Evolutionary conservation across 1,284 basidiomycete species (phyloP), one percentile per base, ranked within the genome.

Genomic region (Heimioporus punctisporus): DNA sequence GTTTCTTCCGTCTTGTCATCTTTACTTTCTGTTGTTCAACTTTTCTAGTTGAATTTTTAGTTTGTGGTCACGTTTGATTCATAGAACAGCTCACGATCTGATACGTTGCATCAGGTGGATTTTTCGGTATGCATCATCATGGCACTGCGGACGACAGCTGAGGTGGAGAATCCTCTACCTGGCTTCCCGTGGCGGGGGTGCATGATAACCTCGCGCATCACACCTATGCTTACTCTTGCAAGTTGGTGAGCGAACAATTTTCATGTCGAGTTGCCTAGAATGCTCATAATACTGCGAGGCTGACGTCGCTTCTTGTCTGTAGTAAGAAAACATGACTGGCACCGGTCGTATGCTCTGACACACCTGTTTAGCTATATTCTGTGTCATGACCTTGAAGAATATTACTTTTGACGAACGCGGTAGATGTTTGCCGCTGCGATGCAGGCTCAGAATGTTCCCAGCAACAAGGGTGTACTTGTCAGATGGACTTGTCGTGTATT

Each of bases 141-240:
- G 48, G 63, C 63, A 7, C 28, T 63, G 43, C 65, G 19, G 40
- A 54, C 58, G 17, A 37, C 61, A 19, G 44, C 48, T n/a, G 37
- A 41, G 15, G 26, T 65, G 15, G 51, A 51, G n/a, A 58, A 19
- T 51, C 60, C 61, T 56, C 65, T 60, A 23, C 34, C 55, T n/a
- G 54, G 60, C 50, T 21, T 54, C 12, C 46, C 41, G 1, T 64
- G 60, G 62, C 46, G 44, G 1, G 65, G 63, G 5, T 67, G 65
- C 30, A 56, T 51, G 43, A 34, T 17, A 9, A 51, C 34, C 21
- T 55, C 62, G 10, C 41, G 7, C 21, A 10, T 27, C 34, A 62
- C 64, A 21, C 62, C 62, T 24, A n/a, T 31, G 8, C 52, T 63
- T 19, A 62, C 62, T 9, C 62, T 63, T 31, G 51, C 46, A 14